Evolutionary conservation across 768 basidiomycete genomes (phyloP).

Genomic region (Calocybe cyanea): DNA sequence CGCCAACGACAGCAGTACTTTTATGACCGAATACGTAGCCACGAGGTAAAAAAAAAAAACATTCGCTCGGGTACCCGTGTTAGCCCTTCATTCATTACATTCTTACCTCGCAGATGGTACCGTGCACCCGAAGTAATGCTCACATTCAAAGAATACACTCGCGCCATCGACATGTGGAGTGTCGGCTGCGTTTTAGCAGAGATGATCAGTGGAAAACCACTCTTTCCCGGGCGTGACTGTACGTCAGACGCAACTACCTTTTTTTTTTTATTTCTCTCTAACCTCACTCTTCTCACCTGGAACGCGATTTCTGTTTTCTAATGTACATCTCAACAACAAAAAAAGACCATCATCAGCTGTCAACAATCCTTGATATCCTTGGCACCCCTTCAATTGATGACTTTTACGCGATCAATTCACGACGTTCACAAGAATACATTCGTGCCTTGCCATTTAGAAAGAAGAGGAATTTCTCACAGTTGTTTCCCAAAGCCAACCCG

Average conservation of each 20-base stretch:
- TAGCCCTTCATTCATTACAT: neutral
- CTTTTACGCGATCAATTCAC: conserved; percentile 87
- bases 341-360: conserved; percentile 88
- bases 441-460: conserved; percentile 85
- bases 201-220: conserved; percentile 86
- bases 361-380: conserved; percentile 90
- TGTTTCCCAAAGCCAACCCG: conserved; percentile 76
- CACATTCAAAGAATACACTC: conserved; percentile 94
- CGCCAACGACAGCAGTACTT: conserved; percentile 55
- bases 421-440: conserved; percentile 78
- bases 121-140: conserved; percentile 98
- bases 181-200: conserved; percentile 88
- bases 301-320: no score
- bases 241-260: conserved; percentile 22
- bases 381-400: conserved; percentile 90
- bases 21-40: conserved; percentile 94
- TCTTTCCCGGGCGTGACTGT: conserved; percentile 97
- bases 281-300: neutral
- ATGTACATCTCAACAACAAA: no score
- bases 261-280: neutral
- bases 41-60: conserved; percentile 54
- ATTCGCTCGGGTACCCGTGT: neutral
- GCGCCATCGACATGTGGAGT: conserved; percentile 83
- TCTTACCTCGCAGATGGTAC: conserved; percentile 69
- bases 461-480: conserved; percentile 61